Evolutionary conservation across 257 asterid species (phyloP), one percentile per base, ranked within the genome.

Genomic region (Solanum pimpinellifolium): DNA sequence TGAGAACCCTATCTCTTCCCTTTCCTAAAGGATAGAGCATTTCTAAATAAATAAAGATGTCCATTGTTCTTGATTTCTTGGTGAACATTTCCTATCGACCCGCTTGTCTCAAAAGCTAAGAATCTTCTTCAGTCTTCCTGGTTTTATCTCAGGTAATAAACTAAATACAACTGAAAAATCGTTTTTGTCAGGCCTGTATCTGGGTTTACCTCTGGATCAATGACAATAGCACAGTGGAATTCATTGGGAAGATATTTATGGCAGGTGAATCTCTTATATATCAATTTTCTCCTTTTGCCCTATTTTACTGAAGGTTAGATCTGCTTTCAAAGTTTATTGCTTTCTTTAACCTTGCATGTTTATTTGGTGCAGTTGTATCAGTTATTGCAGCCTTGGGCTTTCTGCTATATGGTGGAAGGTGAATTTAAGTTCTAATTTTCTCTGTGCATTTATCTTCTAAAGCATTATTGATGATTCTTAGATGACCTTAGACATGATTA

Each of bases 331-430:
- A 62, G 41, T 59, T 70, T 27, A 52, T 81, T 78, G 78, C 75
- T 41, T 90, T 88, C 82, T 85, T 83, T 86, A 44, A 25, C 60
- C 44, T 35, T 21, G 77, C 7, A 21, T 47, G 88, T 90, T 88
- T 66, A 73, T 89, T 85, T 83, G 92, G 80, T 90, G 93, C 98
- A 95, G 99, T 91, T 91, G 96, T 97, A 46, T 94, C 99, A 52
- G 86, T 94, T 88, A 87, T 92, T 39, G 99, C 99, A 85, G 99
- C 99, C 68, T 78, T 95, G 86, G 98, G 99, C 39, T 97, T 97
- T 90, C 91, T 97, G 92, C 91, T 94, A 44, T 97, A 97, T 88
- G 99, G 99, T 49, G 98, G 99, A 93, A 95, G 98, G 99, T 97
- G 88, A 89, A 85, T 87, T 59, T 88, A 85, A 72, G 59, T 85